These are phyloP conservation scores for Aechmea fasciata DNA, from an alignment of 176 grass and related monocot genomes.

Conservation along the genomic window DNA sequence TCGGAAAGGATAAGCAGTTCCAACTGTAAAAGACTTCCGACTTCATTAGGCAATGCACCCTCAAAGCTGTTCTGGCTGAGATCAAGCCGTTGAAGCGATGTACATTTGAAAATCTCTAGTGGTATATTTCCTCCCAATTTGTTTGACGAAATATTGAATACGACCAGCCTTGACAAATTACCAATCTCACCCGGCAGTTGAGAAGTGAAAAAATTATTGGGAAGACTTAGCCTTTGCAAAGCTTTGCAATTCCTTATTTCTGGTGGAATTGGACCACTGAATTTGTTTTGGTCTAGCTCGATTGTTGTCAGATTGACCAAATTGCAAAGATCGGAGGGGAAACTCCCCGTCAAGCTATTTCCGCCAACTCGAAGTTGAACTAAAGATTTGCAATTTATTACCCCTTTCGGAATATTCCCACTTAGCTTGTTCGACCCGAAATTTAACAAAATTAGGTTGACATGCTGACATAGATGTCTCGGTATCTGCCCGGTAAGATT, in stretches of 20 bases:
- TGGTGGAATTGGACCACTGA: conserved; percentile 80
- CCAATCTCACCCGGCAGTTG: conserved; percentile 80
- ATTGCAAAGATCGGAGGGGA: conserved; percentile 67
- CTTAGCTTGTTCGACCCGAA: conserved; percentile 65
- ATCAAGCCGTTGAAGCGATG: conserved; percentile 81
- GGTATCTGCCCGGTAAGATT: conserved; percentile 80
- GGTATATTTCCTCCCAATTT: conserved; percentile 70
- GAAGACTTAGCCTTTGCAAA: conserved; percentile 71
- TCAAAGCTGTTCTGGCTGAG: conserved; percentile 82
- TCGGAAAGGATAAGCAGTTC: conserved; percentile 80
- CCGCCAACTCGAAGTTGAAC: conserved; percentile 65
- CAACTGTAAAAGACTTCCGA: conserved; percentile 71
- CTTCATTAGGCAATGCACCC: conserved; percentile 62
- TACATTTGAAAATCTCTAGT: conserved; percentile 80
- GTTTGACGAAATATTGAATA: conserved; percentile 97
- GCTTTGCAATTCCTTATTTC: conserved; percentile 66
- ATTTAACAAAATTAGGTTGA: conserved; percentile 92
- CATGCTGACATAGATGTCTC: conserved; percentile 62
- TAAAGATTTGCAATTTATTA: conserved; percentile 83
- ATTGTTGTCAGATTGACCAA: conserved; percentile 81
- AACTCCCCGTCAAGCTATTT: conserved; percentile 88
- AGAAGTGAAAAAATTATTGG: conserved; percentile 83
- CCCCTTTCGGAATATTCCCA: conserved; percentile 73
- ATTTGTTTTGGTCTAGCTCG: conserved; percentile 70
- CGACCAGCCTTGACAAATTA: conserved; percentile 59